Conservation (phyloP, 2,329 filamentous ascomycete species). For the Verticillium klebahnii region DNA sequence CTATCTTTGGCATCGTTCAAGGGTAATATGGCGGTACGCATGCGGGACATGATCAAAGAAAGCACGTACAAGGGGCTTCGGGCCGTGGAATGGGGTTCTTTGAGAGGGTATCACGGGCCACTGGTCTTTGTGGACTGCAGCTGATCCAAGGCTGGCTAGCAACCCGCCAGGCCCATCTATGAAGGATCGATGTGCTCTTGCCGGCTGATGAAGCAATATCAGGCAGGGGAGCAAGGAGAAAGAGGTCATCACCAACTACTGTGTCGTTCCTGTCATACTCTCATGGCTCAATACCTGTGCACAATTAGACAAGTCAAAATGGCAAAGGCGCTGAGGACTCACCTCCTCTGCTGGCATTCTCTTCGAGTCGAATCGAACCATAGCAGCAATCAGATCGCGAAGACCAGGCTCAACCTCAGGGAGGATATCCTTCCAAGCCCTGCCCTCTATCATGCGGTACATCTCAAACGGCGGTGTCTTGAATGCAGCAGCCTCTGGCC, state of each 20-base stretch:
- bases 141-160: no score
- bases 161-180: no score
- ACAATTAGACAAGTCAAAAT: not conserved
- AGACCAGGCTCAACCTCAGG: constrained; percentile 53
- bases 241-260: no score
- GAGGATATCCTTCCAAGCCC: constrained; percentile 67
- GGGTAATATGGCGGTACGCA: not conserved
- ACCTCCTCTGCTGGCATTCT: constrained; percentile 60
- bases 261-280: no score
- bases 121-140: no score
- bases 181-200: no score
- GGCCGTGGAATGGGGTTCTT: not conserved
- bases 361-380: constrained; percentile 70
- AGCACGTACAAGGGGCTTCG: not conserved
- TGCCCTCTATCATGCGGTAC: constrained; percentile 69
- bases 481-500: constrained; percentile 74
- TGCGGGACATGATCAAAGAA: not conserved
- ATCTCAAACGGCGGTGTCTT: constrained; percentile 81
- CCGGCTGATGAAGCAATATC: no score
- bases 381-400: constrained; percentile 58
- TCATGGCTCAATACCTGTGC: not conserved
- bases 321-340: constrained; percentile 5
- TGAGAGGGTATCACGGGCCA: not conserved
- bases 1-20: not conserved
- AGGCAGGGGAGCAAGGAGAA: no score